A percentile compares a stretch with the other conserved stretches of the same genome.
Evolutionary conservation across 345 rosid genomes (phyloP).

Genomic region (Turnera subulata): DNA sequence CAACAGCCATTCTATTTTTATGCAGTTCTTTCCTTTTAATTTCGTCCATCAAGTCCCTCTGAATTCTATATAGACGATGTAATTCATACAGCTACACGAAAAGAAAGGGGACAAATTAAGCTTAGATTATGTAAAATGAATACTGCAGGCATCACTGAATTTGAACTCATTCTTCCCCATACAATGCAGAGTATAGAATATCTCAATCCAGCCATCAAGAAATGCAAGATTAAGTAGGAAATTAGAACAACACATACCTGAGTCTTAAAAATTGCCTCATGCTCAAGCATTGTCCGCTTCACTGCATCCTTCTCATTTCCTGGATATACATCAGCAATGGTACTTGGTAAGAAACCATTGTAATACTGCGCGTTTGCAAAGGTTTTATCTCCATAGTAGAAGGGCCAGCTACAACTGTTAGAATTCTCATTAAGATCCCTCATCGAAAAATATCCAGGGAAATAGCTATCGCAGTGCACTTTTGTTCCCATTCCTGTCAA

Average conservation of each 20-base stretch:
- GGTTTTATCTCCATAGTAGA: conserved; percentile 40
- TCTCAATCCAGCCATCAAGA: too few relatives aligned
- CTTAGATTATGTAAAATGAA: conserved; percentile 19
- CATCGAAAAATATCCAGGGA: conserved; percentile 57
- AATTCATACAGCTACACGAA: conserved; percentile 53
- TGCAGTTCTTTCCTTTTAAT: conserved; percentile 47
- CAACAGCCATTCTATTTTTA: conserved; percentile 32
- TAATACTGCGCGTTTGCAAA: conserved; percentile 46
- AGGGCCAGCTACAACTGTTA: conserved; percentile 58
- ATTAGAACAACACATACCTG: conserved; percentile 48
- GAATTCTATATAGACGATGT: conserved; percentile 63
- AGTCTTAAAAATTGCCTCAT: conserved; percentile 70
- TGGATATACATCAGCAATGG: conserved; percentile 38
- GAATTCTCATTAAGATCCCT: conserved; percentile 69
- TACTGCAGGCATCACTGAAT: conserved; percentile 23
- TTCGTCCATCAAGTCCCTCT: conserved; percentile 67
- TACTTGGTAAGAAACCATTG: conserved; percentile 43
- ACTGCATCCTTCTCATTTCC: conserved; percentile 52
- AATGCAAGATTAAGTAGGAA: neutral
- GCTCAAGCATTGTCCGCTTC: conserved; percentile 78
- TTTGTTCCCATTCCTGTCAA: conserved; percentile 71
- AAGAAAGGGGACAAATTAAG: conserved; percentile 13
- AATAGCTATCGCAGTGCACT: conserved; percentile 66
- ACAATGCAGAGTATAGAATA: too few relatives aligned
- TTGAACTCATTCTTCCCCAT: conserved; percentile 1